Percentiles rank a stretch among this genome's conserved stretches.
Evolutionary conservation across 352 stramenopile genomes (phyloP).

Genomic region (Globisporangium cederbergense): DNA sequence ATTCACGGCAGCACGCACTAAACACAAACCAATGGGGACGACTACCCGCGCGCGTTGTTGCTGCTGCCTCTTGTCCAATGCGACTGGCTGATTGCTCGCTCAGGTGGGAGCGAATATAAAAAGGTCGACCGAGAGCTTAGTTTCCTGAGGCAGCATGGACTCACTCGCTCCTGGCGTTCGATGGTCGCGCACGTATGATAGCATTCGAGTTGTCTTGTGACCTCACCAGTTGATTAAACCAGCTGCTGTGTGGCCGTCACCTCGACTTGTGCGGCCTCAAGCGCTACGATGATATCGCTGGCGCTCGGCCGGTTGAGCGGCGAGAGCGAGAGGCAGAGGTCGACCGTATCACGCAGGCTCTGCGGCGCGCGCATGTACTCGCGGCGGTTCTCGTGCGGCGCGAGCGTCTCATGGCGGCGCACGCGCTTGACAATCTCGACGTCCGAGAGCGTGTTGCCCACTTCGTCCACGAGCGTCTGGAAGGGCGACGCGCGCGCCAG

Average conservation of each 20-base stretch:
- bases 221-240: not conserved
- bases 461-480: constrained; percentile 34
- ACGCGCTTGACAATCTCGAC: constrained; percentile 42
- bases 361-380: constrained; percentile 37
- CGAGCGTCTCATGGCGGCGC: constrained; percentile 32
- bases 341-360: constrained; percentile 35
- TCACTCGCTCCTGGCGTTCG: too few species aligned
- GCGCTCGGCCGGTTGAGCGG: constrained; percentile 50
- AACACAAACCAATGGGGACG: not conserved
- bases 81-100: not conserved
- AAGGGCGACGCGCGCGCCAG: constrained; percentile 47
- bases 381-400: constrained; percentile 38
- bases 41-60: too few species aligned
- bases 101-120: not conserved
- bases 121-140: too few species aligned
- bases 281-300: constrained; percentile 33
- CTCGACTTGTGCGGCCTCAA: constrained; percentile 25
- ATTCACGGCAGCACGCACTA: not conserved
- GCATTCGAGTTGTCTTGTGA: not conserved
- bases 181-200: not conserved
- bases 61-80: not conserved
- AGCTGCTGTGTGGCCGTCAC: constrained; percentile 10
- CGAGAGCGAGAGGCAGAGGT: constrained; percentile 50
- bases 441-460: constrained; percentile 54
- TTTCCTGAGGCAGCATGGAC: not conserved